Evolutionary conservation across 2,329 filamentous ascomycete species (phyloP).

Genomic region (Monilinia fructigena): DNA sequence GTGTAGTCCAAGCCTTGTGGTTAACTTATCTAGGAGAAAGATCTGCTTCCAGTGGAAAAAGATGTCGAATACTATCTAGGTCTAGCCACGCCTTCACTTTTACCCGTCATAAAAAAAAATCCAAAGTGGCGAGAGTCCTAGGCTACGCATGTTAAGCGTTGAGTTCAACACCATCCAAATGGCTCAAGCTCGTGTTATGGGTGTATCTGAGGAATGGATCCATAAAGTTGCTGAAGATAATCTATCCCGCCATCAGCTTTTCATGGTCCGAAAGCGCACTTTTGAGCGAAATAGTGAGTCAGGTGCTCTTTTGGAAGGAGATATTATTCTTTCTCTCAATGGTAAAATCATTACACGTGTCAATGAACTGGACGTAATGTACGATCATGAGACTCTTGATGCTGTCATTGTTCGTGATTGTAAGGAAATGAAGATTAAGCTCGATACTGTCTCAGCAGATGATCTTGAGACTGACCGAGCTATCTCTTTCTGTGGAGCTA

Average conservation of each 20-base stretch:
- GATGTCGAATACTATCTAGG: constrained; percentile 97
- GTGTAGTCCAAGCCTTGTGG: constrained; percentile 93
- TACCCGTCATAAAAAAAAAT: constrained; percentile 86
- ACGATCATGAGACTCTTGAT: constrained; percentile 78
- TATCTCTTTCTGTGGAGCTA: constrained; percentile 91
- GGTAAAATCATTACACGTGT: constrained; percentile 90
- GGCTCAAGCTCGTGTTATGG: constrained; percentile 96
- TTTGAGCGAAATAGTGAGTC: constrained; percentile 62
- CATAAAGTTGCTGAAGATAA: constrained; percentile 84
- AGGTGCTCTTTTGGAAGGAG: constrained; percentile 78
- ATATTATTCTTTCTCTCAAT: constrained; percentile 89
- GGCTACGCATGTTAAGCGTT: constrained; percentile 86
- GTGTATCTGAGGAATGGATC: constrained; percentile 94
- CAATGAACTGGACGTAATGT: constrained; percentile 94
- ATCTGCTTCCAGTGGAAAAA: constrained; percentile 71
- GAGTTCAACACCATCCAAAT: constrained; percentile 95
- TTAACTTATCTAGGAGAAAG: constrained; percentile 94
- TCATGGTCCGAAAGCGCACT: constrained; percentile 93
- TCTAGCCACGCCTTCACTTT: constrained; percentile 79
- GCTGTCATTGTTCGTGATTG: constrained; percentile 85
- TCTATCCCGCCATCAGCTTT: constrained; percentile 89
- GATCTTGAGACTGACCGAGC: constrained; percentile 91
- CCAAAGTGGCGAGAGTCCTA: constrained; percentile 73
- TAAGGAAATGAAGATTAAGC: constrained; percentile 70
- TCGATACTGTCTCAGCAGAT: constrained; percentile 83